phyloP scores from a whole-genome alignment of 2,329 filamentous ascomycete genomes.

The Colletotrichum graminicola region DNA sequence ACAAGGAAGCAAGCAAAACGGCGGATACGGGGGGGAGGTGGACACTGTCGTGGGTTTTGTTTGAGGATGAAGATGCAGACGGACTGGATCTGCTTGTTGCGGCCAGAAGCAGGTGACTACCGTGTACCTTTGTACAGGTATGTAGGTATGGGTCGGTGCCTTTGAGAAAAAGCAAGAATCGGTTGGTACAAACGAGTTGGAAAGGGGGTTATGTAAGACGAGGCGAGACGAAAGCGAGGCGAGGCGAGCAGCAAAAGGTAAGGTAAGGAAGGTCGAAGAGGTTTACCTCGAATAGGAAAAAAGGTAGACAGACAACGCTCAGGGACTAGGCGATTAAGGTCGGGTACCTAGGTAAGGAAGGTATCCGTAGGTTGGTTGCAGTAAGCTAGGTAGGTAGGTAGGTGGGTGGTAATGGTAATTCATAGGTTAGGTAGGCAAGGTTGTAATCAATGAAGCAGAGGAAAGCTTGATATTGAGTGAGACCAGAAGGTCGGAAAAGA shows the following conservation, averaged over 20 bases:
- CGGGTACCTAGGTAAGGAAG: not conserved
- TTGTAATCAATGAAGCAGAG: constrained; percentile 5
- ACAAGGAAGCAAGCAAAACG: constrained; percentile 6
- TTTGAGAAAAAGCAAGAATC: not conserved
- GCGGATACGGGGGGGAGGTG: not conserved
- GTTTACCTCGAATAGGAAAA: not conserved
- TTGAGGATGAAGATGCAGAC: constrained; percentile 5
- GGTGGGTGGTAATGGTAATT: too few relatives aligned
- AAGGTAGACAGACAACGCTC: not conserved
- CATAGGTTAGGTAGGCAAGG: not conserved
- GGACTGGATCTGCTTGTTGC: not conserved
- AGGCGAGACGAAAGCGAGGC: not conserved
- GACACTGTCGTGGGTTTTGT: not conserved
- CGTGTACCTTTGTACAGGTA: too few relatives aligned
- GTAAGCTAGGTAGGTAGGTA: too few relatives aligned
- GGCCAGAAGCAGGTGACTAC: constrained; percentile 1
- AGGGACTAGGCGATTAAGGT: not conserved
- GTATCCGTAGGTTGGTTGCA: too few relatives aligned
- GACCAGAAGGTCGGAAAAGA: not conserved
- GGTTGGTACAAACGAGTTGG: not conserved
- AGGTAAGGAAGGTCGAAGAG: not conserved
- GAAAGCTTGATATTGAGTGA: not conserved
- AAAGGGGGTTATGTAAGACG: constrained; percentile 6
- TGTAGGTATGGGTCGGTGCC: not conserved
- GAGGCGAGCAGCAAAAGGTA: not conserved